A percentile compares a stretch with the other conserved stretches of the same genome.
phyloP scores from a whole-genome alignment of 495 filamentous ascomycete species.

The Aspergillus avenaceus region DNA sequence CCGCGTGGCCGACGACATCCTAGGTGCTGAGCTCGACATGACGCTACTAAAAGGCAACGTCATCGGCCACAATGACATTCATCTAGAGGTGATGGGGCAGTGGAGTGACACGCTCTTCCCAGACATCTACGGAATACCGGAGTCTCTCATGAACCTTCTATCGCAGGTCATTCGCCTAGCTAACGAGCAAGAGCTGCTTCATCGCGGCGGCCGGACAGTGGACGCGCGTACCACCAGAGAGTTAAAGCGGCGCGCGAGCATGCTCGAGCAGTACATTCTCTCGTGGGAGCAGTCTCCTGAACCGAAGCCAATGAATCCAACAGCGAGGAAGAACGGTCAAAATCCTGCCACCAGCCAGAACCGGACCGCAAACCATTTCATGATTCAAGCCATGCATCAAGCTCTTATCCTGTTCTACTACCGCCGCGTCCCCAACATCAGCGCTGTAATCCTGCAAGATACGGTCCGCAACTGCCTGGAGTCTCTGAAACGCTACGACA shows the following conservation, averaged over 20 bases:
- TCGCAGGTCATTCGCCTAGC: constrained; percentile 14
- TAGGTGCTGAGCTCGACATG: constrained; percentile 3
- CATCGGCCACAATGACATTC: constrained; percentile 10
- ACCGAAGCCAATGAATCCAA: background rate
- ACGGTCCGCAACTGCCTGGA: constrained; percentile 8
- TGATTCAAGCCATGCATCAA: constrained; percentile 16
- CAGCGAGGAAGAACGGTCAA: no score
- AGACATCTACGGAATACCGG: constrained; percentile 8
- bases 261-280: constrained; percentile 7
- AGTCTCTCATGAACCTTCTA: constrained; percentile 12
- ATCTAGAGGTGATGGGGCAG: constrained; percentile 11
- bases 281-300: constrained; percentile 2
- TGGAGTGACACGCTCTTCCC: constrained; percentile 11
- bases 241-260: constrained; percentile 2
- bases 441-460: constrained; percentile 10
- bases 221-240: background rate
- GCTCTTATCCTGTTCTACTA: constrained; percentile 12
- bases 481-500: background rate
- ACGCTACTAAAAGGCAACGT: background rate
- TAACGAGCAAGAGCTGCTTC: constrained; percentile 11
- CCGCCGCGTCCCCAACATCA: constrained; percentile 12
- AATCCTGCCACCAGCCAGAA: no score
- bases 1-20: background rate
- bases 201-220: background rate
- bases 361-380: background rate